These are phyloP conservation scores for Hippophae rhamnoides DNA, from an alignment of 306 rosid species.

Conservation along the genomic window DNA sequence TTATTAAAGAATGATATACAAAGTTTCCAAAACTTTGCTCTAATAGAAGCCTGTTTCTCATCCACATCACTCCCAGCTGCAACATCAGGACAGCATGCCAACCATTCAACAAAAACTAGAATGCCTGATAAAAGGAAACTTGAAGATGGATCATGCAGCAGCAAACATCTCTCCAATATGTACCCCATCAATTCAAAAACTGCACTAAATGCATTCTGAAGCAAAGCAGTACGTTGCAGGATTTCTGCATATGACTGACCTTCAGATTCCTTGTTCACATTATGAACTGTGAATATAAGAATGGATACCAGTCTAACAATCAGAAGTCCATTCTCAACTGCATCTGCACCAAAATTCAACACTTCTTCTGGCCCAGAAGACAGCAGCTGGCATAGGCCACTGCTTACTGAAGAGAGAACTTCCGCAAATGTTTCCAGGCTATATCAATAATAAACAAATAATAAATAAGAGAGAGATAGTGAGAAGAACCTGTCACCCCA, in stretches of 20 bases:
- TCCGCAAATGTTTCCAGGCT: slow-evolving; percentile 86
- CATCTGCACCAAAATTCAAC: slow-evolving; percentile 55
- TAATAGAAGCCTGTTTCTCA: slow-evolving; percentile 48
- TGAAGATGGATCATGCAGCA: slow-evolving; percentile 57
- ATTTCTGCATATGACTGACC: slow-evolving; percentile 91
- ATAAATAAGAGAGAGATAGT: neutral
- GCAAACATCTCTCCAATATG: slow-evolving; percentile 61
- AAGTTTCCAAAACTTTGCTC: slow-evolving; percentile 77
- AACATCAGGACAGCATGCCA: slow-evolving; percentile 72
- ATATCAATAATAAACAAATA: slow-evolving; percentile 4
- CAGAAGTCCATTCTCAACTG: slow-evolving; percentile 54
- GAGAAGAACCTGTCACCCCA: too few species aligned
- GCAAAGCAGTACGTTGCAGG: slow-evolving; percentile 77
- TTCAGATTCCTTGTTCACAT: slow-evolving; percentile 71
- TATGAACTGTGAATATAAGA: slow-evolving; percentile 66
- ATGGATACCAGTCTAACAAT: slow-evolving; percentile 66
- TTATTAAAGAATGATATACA: slow-evolving; percentile 64
- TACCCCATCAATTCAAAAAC: slow-evolving; percentile 71
- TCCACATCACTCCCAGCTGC: slow-evolving; percentile 59
- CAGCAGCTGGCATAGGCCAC: slow-evolving; percentile 51
- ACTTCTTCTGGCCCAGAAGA: slow-evolving; percentile 65
- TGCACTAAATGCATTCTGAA: slow-evolving; percentile 80
- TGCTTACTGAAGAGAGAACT: slow-evolving; percentile 56
- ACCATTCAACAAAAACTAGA: slow-evolving; percentile 85
- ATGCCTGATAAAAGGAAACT: slow-evolving; percentile 80